These are phyloP conservation scores for Coemansia sp. DNA, from an alignment of 192 early-diverging fungal genomes.

Conservation along the genomic window DNA sequence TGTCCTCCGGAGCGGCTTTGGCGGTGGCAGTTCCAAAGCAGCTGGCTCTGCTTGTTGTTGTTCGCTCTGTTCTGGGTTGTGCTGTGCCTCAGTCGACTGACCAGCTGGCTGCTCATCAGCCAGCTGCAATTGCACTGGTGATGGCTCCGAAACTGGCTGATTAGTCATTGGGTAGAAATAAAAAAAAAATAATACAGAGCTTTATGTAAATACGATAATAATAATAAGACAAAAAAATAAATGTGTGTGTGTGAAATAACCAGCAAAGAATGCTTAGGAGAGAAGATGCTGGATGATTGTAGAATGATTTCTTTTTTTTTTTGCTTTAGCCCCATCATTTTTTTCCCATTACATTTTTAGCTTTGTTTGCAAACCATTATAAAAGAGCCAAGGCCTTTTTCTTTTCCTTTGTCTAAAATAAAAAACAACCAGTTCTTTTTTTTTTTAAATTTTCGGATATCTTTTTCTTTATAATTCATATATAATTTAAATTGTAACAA, in stretches of 20 bases:
- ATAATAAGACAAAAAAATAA: slow-evolving; percentile 10
- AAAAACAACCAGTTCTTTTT: neutral
- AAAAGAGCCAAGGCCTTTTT: neutral
- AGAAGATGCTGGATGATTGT: too few relatives aligned
- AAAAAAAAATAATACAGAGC: too few relatives aligned
- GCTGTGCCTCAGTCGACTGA: too few relatives aligned
- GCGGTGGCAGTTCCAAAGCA: neutral
- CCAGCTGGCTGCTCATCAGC: too few relatives aligned
- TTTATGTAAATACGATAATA: too few relatives aligned
- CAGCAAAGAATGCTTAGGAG: neutral
- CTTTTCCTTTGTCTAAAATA: slow-evolving; percentile 6
- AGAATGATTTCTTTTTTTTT: neutral
- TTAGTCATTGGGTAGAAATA: slow-evolving; percentile 18
- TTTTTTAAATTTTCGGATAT: neutral
- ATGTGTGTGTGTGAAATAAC: too few relatives aligned
- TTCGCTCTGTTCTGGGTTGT: too few relatives aligned
- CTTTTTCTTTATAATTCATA: neutral
- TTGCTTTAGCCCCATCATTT: too few relatives aligned
- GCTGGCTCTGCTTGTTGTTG: neutral
- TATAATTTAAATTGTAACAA: too few relatives aligned
- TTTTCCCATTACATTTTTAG: too few relatives aligned
- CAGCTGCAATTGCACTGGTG: neutral
- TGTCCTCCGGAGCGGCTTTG: slow-evolving; percentile 22
- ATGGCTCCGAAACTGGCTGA: slow-evolving; percentile 3
- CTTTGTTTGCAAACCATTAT: neutral